Evolutionary conservation across 2,329 filamentous ascomycete species (phyloP).

Genomic region (Colletotrichum trifolii): DNA sequence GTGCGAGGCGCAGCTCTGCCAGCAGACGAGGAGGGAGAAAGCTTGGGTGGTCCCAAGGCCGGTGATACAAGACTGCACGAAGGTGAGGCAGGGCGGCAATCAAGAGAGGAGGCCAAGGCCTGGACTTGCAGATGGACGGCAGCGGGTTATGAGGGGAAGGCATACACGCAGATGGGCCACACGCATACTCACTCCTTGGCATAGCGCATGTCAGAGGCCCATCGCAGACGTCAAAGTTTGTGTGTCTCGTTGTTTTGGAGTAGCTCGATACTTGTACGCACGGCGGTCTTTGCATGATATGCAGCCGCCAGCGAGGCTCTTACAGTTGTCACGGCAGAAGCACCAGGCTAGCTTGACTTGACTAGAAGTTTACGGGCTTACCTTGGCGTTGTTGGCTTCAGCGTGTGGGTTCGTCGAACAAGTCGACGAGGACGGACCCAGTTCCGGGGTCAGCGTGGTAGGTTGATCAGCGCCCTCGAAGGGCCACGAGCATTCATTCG

Average conservation of each 20-base stretch:
- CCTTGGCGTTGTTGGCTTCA: constrained; percentile 16
- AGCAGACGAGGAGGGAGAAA: neutral
- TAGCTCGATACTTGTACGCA: too few species aligned
- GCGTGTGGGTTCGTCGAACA: constrained; percentile 6
- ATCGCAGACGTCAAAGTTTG: too few species aligned
- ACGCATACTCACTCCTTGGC: too few species aligned
- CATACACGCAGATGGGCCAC: neutral
- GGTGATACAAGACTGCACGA: neutral
- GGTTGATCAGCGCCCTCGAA: constrained; percentile 5
- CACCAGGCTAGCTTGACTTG: too few species aligned
- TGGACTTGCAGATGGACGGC: too few species aligned
- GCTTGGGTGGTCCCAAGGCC: neutral
- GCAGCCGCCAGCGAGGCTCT: too few species aligned
- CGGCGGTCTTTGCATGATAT: too few species aligned
- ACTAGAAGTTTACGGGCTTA: neutral
- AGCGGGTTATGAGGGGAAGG: neutral
- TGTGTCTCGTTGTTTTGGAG: too few species aligned
- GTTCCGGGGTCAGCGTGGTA: constrained; percentile 5
- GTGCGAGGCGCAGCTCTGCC: constrained; percentile 30
- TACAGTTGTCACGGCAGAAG: too few species aligned
- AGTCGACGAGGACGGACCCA: constrained; percentile 10
- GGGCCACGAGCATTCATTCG: neutral
- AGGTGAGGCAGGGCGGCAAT: too few species aligned
- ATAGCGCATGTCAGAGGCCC: too few species aligned
- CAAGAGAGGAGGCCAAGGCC: too few species aligned